Base-by-base conservation (phyloP, 2,329 filamentous ascomycete species). In the Botrytis squamosa region DNA sequence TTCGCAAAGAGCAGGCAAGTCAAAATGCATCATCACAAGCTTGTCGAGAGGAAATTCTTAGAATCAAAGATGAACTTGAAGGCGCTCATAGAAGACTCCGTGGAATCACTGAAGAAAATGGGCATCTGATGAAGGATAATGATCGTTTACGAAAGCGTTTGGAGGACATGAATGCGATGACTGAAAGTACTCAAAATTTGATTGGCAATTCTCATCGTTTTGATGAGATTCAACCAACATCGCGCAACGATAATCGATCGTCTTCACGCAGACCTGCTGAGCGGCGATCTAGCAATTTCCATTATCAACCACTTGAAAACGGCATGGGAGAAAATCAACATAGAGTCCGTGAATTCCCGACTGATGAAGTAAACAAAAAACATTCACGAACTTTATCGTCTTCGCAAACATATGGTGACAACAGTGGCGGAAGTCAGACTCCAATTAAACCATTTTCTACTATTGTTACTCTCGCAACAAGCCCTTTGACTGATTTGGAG, bases 361-460 rank as follows among this genome's bases (percentile, higher is more conserved):
- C 18, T 60, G 29, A 33, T 20, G 49, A 14, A 20, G 36, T 42
- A 33, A 12, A 29, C 33, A 14, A 42, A 38, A 49, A 42, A 9
- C 18, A 14, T 29, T 46, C 10, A 4, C 59, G 59, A 62, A 62
- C 22, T 25, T 38, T 38, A 9, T 62, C 59, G 14, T 42, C 60
- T 63, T 60, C 64, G 29, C 33, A 38, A 36, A 9, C 33, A 44
- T 40, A 36, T 40, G 55, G 40, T 10, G 64, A 49, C 8, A 60
- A 59, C 33, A 57, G 12, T 18, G 18, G 57, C 22, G 36, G 25
- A 60, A 59, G 16, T 16, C 49, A 46, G 22, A 70, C 36, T 29
- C 70, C 59, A 18, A 69, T 73, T 46, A 71, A 36, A 57, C 72
- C 65, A 29, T 75, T 74, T 52, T 73, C 72, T 22, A 65, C 46